Conservation (phyloP, 495 filamentous ascomycete genomes). For the Penicillium roqueforti region DNA sequence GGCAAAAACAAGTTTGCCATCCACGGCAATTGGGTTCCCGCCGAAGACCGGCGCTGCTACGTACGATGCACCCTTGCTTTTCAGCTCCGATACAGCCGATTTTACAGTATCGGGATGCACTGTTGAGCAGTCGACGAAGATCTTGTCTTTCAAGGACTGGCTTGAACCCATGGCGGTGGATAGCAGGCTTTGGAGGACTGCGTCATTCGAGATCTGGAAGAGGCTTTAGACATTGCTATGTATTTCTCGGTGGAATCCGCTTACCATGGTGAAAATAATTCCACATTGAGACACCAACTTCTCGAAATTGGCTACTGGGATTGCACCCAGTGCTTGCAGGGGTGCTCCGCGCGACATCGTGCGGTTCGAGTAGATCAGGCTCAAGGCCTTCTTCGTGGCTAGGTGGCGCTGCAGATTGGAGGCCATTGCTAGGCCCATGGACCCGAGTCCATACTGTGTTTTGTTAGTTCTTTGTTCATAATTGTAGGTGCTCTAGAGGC, state of each 20-base stretch:
- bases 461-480: conserved; percentile 5
- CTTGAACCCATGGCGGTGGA: conserved; percentile 29
- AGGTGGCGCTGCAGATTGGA: conserved; percentile 45
- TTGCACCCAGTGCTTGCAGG: conserved; percentile 33
- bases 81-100: conserved; percentile 31
- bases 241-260: background rate
- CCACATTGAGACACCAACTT: conserved; percentile 36
- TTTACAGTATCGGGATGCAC: conserved; percentile 41
- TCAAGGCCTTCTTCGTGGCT: conserved; percentile 31
- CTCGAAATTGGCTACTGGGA: conserved; percentile 32
- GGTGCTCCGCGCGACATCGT: conserved; percentile 40
- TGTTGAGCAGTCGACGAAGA: conserved; percentile 49
- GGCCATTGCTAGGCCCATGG: conserved; percentile 50
- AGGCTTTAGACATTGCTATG: background rate
- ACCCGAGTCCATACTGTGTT: conserved; percentile 43
- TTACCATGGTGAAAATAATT: conserved; percentile 47
- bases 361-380: conserved; percentile 42
- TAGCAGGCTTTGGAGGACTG: conserved; percentile 37
- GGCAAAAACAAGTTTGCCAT: conserved; percentile 46
- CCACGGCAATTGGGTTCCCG: conserved; percentile 41
- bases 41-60: conserved; percentile 46
- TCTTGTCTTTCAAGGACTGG: conserved; percentile 39
- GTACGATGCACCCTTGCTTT: conserved; percentile 33
- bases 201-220: conserved; percentile 39
- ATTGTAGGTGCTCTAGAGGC: background rate